A percentile compares a stretch with the other conserved stretches of the same genome.
These are phyloP conservation scores for Neurospora sp. DNA, from an alignment of 495 filamentous ascomycete genomes.

Conservation along the genomic window DNA sequence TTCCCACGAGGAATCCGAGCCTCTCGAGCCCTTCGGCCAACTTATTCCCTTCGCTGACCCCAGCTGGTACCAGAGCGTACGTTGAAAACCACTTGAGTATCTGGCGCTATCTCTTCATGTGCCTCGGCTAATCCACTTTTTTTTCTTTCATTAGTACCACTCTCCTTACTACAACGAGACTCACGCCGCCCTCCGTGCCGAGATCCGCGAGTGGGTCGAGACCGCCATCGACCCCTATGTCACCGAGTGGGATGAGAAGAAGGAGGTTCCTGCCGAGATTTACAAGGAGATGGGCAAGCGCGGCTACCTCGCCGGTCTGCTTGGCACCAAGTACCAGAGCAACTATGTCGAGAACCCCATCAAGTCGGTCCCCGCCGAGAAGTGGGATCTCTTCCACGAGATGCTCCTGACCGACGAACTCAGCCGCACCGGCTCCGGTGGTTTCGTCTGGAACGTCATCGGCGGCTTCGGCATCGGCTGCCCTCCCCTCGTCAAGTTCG, in stretches of 20 bases:
- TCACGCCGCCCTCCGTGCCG: slow-evolving; percentile 78
- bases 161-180: slow-evolving; percentile 93
- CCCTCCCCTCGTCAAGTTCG: slow-evolving; percentile 85
- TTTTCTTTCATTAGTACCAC: slow-evolving; percentile 57
- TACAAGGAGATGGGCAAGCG: slow-evolving; percentile 93
- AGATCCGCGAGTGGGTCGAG: slow-evolving; percentile 88
- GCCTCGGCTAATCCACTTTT: not conserved
- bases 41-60: slow-evolving; percentile 89
- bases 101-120: not conserved
- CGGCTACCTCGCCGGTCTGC: slow-evolving; percentile 82
- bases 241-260: slow-evolving; percentile 93
- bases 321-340: slow-evolving; percentile 72
- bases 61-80: slow-evolving; percentile 90
- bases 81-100: slow-evolving; percentile 19
- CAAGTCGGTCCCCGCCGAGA: slow-evolving; percentile 68
- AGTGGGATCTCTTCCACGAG: slow-evolving; percentile 98
- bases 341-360: slow-evolving; percentile 60
- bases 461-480: slow-evolving; percentile 92
- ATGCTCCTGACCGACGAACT: slow-evolving; percentile 90
- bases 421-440: slow-evolving; percentile 76
- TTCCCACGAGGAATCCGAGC: slow-evolving; percentile 47
- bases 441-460: slow-evolving; percentile 96
- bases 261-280: slow-evolving; percentile 73
- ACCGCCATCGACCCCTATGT: slow-evolving; percentile 83
- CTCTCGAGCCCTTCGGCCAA: slow-evolving; percentile 74